Conservation (phyloP, 129 eudicot genomes). For the Escallonia rubra region DNA sequence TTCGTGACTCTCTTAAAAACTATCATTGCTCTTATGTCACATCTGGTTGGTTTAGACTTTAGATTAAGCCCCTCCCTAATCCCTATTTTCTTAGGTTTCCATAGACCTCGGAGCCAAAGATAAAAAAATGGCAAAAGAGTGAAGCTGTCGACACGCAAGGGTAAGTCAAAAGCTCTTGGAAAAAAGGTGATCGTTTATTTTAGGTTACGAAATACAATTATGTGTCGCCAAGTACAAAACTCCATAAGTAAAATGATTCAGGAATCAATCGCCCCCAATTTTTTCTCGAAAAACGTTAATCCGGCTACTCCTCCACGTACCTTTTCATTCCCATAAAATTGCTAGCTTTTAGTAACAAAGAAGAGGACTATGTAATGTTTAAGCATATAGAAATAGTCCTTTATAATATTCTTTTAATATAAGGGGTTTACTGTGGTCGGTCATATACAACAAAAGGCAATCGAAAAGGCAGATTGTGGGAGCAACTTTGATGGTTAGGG, state of each 20-base stretch:
- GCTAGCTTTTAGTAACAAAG: no score
- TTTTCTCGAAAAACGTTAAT: background rate
- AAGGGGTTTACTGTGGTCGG: slow-evolving; percentile 3
- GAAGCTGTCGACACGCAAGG: no score
- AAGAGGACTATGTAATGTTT: background rate
- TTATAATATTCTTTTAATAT: background rate
- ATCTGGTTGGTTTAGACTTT: no score
- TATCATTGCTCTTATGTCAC: no score
- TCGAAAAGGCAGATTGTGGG: slow-evolving; percentile 1
- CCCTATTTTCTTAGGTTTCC: background rate
- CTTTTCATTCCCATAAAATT: no score
- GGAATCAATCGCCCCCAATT: background rate
- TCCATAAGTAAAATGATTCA: background rate
- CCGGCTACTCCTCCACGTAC: no score
- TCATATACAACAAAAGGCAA: slow-evolving; percentile 4
- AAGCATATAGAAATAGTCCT: background rate
- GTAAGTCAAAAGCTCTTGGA: no score
- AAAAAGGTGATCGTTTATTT: background rate
- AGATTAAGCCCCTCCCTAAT: background rate
- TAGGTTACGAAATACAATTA: no score
- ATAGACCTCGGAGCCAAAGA: no score
- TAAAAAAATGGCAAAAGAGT: no score
- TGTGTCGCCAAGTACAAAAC: background rate
- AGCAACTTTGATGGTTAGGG: slow-evolving; percentile 25
- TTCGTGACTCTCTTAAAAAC: no score